Conservation (phyloP, 345 rosid species). For the Gynandropsis gynandra region DNA sequence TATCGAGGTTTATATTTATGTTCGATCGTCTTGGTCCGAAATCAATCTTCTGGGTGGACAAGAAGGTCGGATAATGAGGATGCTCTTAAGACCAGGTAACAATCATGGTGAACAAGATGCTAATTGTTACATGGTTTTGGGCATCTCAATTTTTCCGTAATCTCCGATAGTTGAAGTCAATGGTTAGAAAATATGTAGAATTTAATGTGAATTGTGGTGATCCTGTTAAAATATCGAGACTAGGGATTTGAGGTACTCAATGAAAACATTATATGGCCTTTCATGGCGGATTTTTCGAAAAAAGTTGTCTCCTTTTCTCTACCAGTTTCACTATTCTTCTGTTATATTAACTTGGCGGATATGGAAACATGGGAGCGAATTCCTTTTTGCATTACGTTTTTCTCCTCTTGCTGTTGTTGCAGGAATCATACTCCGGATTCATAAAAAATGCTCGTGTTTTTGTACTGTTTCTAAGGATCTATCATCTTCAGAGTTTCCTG, state of each 20-base stretch:
- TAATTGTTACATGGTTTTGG: not conserved
- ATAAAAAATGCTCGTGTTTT: constrained; percentile 20
- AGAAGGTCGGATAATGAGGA: constrained; percentile 4
- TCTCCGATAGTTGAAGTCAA: not conserved
- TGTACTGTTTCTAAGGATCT: constrained; percentile 24
- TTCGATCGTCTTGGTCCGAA: constrained; percentile 8
- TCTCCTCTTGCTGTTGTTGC: constrained; percentile 17
- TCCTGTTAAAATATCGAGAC: not conserved
- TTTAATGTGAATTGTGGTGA: not conserved
- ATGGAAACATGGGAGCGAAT: not conserved
- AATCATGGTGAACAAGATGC: too few species aligned
- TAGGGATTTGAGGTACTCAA: not conserved
- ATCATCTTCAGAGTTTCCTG: constrained; percentile 25
- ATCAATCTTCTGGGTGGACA: constrained; percentile 3
- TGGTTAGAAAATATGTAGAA: not conserved
- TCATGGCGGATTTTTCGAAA: constrained; percentile 2
- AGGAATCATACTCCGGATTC: constrained; percentile 28
- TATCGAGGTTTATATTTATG: constrained; percentile 2
- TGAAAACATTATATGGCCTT: not conserved
- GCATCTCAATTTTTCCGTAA: not conserved
- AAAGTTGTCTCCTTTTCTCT: not conserved
- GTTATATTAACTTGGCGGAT: not conserved
- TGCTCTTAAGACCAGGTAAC: constrained; percentile 25
- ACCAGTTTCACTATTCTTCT: not conserved
- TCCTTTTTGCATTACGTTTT: constrained; percentile 11